A percentile compares a stretch with the other conserved stretches of the same genome.
Evolutionary conservation across 768 basidiomycete genomes (phyloP).

Genomic region (Termitomyces heimii): DNA sequence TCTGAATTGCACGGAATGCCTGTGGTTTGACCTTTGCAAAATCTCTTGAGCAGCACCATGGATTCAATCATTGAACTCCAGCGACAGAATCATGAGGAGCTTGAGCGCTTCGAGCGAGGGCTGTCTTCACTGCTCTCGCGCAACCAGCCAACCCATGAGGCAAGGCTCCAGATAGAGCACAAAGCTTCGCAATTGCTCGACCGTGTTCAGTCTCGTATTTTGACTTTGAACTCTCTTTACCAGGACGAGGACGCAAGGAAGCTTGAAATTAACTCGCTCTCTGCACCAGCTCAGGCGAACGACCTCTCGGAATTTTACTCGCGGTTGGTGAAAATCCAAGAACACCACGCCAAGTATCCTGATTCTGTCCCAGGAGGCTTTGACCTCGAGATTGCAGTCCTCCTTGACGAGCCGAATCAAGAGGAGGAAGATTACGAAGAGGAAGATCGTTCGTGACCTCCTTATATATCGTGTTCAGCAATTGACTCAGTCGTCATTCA

Average conservation of each 20-base stretch:
- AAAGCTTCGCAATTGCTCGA: constrained; percentile 86
- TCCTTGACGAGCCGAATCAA: constrained; percentile 72
- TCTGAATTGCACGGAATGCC: constrained; percentile 34
- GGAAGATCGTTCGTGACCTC: constrained; percentile 71
- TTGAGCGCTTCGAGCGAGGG: constrained; percentile 86
- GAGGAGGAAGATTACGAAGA: constrained; percentile 76
- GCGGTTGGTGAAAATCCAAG: constrained; percentile 93
- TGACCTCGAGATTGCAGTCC: constrained; percentile 75
- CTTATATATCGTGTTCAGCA: background rate
- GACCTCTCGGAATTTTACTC: constrained; percentile 93
- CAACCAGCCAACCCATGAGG: constrained; percentile 55
- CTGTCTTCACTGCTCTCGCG: constrained; percentile 80
- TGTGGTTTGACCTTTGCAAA: constrained; percentile 12
- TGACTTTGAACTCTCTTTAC: constrained; percentile 66
- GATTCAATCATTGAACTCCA: constrained; percentile 94
- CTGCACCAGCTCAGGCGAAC: constrained; percentile 51
- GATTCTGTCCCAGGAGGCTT: constrained; percentile 78
- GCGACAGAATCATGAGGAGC: constrained; percentile 92
- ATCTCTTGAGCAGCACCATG: constrained; percentile 42
- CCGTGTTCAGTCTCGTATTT: constrained; percentile 67
- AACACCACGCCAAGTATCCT: constrained; percentile 95
- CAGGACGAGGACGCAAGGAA: constrained; percentile 70
- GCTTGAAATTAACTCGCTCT: constrained; percentile 59
- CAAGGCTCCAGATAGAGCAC: constrained; percentile 72
- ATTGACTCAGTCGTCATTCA: background rate